A percentile compares a stretch with the other conserved stretches of the same genome.
Conservation (phyloP, 371 early-diverging fungal species). For the Lichtheimia hyalospora region DNA sequence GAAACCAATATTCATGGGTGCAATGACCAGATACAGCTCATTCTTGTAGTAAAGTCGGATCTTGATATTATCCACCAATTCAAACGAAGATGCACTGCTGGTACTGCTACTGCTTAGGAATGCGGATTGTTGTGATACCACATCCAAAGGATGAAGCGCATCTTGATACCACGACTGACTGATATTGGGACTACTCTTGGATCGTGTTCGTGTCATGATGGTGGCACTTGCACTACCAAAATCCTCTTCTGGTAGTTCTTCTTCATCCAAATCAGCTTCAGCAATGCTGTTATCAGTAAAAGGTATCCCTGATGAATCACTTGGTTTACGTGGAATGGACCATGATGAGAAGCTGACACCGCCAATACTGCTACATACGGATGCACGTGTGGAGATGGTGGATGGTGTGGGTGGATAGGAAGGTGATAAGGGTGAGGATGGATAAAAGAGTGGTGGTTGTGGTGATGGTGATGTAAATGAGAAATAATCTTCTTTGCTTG, state of each 20-base stretch:
- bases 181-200: slow-evolving; percentile 65
- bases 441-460: slow-evolving; percentile 46
- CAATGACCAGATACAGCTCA: slow-evolving; percentile 84
- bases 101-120: too few species aligned
- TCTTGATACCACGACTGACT: slow-evolving; percentile 21
- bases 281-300: too few species aligned
- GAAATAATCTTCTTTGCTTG: slow-evolving; percentile 25
- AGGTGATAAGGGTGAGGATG: slow-evolving; percentile 39
- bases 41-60: slow-evolving; percentile 84
- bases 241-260: too few species aligned
- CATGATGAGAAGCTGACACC: too few species aligned
- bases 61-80: slow-evolving; percentile 46
- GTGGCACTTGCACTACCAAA: too few species aligned
- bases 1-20: slow-evolving; percentile 72
- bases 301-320: too few species aligned
- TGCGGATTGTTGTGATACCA: too few species aligned
- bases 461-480: slow-evolving; percentile 22
- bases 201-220: slow-evolving; percentile 24
- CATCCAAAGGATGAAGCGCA: slow-evolving; percentile 2
- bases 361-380: too few species aligned
- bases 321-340: too few species aligned
- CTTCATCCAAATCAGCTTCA: too few species aligned
- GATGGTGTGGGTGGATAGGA: too few species aligned
- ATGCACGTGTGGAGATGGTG: too few species aligned
- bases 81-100: slow-evolving; percentile 5